These are phyloP conservation scores for Meredithiella fracta DNA, from an alignment of 2,329 filamentous ascomycete species.

Conservation along the genomic window DNA sequence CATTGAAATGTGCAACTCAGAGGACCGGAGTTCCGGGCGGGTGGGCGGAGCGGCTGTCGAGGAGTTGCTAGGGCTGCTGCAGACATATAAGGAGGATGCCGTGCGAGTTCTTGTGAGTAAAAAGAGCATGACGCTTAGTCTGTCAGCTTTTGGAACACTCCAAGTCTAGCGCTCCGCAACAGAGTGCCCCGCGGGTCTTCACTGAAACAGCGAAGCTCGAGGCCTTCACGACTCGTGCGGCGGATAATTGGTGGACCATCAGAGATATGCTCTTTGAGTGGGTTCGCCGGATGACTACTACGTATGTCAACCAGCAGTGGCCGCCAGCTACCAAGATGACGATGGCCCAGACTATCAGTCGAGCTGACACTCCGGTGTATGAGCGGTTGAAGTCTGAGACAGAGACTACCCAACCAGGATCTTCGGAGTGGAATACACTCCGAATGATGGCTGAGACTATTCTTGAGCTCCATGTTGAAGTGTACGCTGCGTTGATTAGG, in stretches of 20 bases:
- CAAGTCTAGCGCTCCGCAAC: constrained; percentile 37
- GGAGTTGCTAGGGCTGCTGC: constrained; percentile 34
- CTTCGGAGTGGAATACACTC: constrained; percentile 2
- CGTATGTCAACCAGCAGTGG: constrained; percentile 41
- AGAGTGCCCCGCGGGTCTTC: constrained; percentile 30
- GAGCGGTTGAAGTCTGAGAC: constrained; percentile 19
- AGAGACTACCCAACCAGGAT: neutral
- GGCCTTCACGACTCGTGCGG: constrained; percentile 33
- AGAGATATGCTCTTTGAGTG: constrained; percentile 45
- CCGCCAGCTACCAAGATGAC: constrained; percentile 38
- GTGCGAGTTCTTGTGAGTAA: constrained; percentile 37
- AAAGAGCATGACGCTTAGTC: constrained; percentile 34
- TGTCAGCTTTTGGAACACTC: constrained; percentile 48
- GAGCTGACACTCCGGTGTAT: constrained; percentile 36
- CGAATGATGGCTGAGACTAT: constrained; percentile 34
- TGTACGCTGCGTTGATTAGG: constrained; percentile 29
- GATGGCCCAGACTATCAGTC: constrained; percentile 40
- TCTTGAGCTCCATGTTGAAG: constrained; percentile 45
- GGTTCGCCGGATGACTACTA: constrained; percentile 32
- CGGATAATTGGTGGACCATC: constrained; percentile 34
- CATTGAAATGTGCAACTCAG: constrained; percentile 34
- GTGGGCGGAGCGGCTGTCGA: constrained; percentile 29
- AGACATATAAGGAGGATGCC: constrained; percentile 35
- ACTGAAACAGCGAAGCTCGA: constrained; percentile 36
- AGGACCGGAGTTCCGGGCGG: constrained; percentile 32